These are phyloP conservation scores for Oryza officinalis DNA, from an alignment of 176 grass and related monocot species.

Conservation along the genomic window DNA sequence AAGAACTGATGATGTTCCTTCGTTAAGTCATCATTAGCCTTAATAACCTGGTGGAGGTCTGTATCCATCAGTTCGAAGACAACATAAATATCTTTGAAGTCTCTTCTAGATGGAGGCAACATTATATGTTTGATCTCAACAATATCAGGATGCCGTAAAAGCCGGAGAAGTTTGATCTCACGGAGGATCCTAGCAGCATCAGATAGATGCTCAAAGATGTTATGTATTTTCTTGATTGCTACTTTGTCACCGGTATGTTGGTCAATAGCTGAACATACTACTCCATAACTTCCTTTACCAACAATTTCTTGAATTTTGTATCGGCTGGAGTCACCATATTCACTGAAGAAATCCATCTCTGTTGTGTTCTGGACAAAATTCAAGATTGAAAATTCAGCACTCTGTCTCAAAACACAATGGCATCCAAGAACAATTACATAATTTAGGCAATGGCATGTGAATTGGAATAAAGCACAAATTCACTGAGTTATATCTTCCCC, in stretches of 20 bases:
- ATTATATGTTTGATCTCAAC: constrained; percentile 97
- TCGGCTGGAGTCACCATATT: constrained; percentile 75
- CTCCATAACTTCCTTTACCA: constrained; percentile 91
- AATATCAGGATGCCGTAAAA: constrained; percentile 87
- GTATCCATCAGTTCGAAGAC: constrained; percentile 97
- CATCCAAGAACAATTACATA: not conserved
- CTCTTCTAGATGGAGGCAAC: constrained; percentile 79
- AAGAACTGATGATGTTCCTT: constrained; percentile 95
- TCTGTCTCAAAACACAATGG: not conserved
- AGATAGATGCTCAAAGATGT: constrained; percentile 88
- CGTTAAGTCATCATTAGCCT: constrained; percentile 94
- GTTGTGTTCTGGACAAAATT: constrained; percentile 58
- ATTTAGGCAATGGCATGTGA: not conserved
- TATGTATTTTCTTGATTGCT: constrained; percentile 89
- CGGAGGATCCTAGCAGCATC: constrained; percentile 90
- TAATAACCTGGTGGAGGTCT: constrained; percentile 96
- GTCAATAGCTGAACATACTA: constrained; percentile 92
- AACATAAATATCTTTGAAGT: constrained; percentile 90
- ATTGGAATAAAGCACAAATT: not conserved
- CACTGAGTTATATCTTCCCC: not conserved
- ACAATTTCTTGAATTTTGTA: constrained; percentile 90
- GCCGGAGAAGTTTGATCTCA: constrained; percentile 88
- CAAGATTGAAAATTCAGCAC: not conserved
- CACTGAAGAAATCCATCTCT: constrained; percentile 91
- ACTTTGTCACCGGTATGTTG: constrained; percentile 86